phyloP scores from a whole-genome alignment of 805 yeast genomes.

The Ogataea henricii region DNA sequence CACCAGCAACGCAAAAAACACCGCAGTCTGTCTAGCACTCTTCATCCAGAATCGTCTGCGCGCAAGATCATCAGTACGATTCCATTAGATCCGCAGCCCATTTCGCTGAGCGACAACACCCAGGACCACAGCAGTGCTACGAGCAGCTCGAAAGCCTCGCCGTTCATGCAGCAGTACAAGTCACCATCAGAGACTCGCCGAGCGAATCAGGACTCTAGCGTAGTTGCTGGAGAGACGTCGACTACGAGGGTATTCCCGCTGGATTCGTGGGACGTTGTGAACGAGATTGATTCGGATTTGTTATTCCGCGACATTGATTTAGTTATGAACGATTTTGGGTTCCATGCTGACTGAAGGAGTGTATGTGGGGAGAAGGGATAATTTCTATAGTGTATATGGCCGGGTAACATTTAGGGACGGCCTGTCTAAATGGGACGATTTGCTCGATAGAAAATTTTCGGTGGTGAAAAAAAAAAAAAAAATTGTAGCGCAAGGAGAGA shows the following conservation, averaged over 20 bases:
- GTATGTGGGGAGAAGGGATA: too few species aligned
- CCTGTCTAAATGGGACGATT: conserved; percentile 1
- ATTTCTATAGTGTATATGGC: too few species aligned
- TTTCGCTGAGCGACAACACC: conserved; percentile 38
- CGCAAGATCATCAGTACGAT: conserved; percentile 74
- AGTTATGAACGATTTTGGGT: conserved; percentile 91
- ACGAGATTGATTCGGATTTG: conserved; percentile 50
- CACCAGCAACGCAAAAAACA: conserved; percentile 36
- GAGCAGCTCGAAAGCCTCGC: conserved; percentile 23
- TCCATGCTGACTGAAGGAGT: conserved; percentile 65
- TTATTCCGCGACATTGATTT: conserved; percentile 83
- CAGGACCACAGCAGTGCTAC: conserved; percentile 26
- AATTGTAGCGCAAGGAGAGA: background rate
- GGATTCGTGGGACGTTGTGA: conserved; percentile 42
- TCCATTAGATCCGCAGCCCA: conserved; percentile 84
- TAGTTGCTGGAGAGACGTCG: background rate
- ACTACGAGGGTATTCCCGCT: conserved; percentile 32
- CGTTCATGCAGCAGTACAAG: conserved; percentile 19
- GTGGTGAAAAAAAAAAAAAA: conserved; percentile 18
- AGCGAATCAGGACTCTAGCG: background rate
- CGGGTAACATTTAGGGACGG: conserved; percentile 3
- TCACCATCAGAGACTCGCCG: conserved; percentile 21
- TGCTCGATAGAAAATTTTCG: conserved; percentile 8
- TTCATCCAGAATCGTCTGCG: conserved; percentile 71
- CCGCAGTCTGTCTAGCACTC: conserved; percentile 54